Evolutionary conservation across 176 grass and related monocot species (phyloP).

Genomic region (Triticum monococcum): DNA sequence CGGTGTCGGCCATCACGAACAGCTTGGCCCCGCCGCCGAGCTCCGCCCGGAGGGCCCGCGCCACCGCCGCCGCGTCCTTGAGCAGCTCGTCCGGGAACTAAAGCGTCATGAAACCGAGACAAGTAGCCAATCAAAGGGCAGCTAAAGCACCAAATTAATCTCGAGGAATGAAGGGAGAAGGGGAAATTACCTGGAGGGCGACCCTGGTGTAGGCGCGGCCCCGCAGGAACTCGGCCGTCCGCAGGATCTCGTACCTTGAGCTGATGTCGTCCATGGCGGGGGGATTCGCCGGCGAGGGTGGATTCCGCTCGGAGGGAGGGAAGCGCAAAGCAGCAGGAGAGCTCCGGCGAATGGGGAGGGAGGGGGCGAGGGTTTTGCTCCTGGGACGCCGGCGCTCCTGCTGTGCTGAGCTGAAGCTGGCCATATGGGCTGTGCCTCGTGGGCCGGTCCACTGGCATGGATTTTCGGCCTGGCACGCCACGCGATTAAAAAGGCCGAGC

Average conservation of each 20-base stretch:
- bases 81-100: conserved; percentile 87
- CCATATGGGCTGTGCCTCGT: too few relatives aligned
- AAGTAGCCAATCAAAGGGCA: neutral
- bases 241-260: conserved; percentile 61
- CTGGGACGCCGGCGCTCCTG: neutral
- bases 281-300: neutral
- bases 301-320: neutral
- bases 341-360: neutral
- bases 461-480: too few relatives aligned
- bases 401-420: too few relatives aligned
- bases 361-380: neutral
- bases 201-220: conserved; percentile 63
- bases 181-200: conserved; percentile 60
- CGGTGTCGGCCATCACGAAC: conserved; percentile 91
- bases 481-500: too few relatives aligned
- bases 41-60: conserved; percentile 51
- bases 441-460: too few relatives aligned
- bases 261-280: conserved; percentile 51
- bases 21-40: conserved; percentile 46
- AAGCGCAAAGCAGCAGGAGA: neutral
- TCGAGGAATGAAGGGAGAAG: neutral
- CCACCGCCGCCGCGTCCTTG: conserved; percentile 55
- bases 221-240: conserved; percentile 58
- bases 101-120: neutral
- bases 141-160: neutral